Base-by-base conservation (phyloP, 352 stramenopile species). In the Phytophthora crassamura region DNA sequence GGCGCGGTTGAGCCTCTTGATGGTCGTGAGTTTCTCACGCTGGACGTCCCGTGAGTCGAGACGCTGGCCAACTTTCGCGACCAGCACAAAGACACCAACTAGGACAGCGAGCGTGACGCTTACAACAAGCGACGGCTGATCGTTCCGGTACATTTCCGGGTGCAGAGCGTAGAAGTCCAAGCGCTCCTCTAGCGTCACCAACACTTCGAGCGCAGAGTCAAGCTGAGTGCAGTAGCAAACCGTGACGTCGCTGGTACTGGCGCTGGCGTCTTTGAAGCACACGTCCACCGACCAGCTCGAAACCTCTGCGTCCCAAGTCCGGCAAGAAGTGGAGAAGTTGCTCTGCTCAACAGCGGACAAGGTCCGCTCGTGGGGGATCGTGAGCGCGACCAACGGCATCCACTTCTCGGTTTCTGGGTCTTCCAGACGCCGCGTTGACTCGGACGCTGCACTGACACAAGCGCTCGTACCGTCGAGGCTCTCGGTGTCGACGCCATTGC, bases 151-250 rank as follows among this genome's bases (percentile, higher is more conserved):
- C 47, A 91, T 48, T 25, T 90, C 72, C 7, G 59, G 69, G 11
- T 74, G 63, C 8, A 86, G 42, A 11, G 77, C 78, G 46, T 86
- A 83, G 43, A 89, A 94, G 42, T 88, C 76, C 16, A 92, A 72
- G 4, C 70, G 74, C 47, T 94, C 85, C 18, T 89, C 74, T 11
- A 90, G 33, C 1, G 82, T 85, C 5, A 92, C 71, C 8, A 91
- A 48, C 22, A 94, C 76, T 41, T 94, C 80, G 10, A 94, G 70
- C 16, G 77, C 59, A 0, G 46, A 75, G 20, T 94, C 81, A 12
- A 94, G 49, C n/a, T 83, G 49, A 4, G 51, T 82, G 55, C 85
- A 94, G 39, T 82, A 88, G 25, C 85, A 94, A 9, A 88, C 75
- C 0, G 85, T 94, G 0, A 60, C 11, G 0, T 67, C 59, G 2